Conservation (phyloP, 345 rosid species). For the Populus pruinosa region DNA sequence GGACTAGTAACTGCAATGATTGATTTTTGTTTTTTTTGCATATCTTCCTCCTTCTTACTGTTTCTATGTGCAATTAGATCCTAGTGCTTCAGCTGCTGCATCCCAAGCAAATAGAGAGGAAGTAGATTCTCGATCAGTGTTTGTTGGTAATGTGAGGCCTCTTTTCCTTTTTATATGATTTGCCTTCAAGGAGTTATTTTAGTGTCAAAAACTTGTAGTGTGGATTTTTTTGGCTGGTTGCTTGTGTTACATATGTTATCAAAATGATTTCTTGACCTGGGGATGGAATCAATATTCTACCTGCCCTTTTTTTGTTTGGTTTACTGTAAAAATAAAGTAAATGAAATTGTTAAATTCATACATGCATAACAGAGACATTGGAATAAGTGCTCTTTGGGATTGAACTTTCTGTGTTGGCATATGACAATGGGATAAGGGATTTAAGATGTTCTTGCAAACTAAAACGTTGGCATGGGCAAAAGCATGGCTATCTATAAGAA, state of each 20-base stretch:
- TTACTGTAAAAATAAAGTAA: neutral
- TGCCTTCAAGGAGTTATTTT: neutral
- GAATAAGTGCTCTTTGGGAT: neutral
- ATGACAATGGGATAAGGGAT: neutral
- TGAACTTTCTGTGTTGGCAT: neutral
- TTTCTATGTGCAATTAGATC: slow-evolving; percentile 43
- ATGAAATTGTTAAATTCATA: neutral
- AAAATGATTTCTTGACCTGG: neutral
- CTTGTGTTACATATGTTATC: neutral
- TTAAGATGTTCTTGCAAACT: neutral
- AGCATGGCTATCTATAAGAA: neutral
- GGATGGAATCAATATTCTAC: neutral
- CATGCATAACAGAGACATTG: neutral
- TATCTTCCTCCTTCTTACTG: slow-evolving; percentile 5
- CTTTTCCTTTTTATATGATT: slow-evolving; percentile 17
- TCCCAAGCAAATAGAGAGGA: slow-evolving; percentile 65
- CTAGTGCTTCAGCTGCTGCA: slow-evolving; percentile 40
- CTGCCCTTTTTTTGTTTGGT: neutral
- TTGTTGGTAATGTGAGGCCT: slow-evolving; percentile 74
- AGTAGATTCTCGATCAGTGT: slow-evolving; percentile 68
- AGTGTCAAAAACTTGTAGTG: neutral
- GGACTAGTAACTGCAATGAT: neutral
- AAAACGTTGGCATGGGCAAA: neutral
- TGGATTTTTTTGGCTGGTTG: neutral
- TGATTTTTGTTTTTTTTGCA: neutral